These are phyloP conservation scores for Apiospora rasikravindrae DNA, from an alignment of 2,329 filamentous ascomycete genomes.

Conservation along the genomic window DNA sequence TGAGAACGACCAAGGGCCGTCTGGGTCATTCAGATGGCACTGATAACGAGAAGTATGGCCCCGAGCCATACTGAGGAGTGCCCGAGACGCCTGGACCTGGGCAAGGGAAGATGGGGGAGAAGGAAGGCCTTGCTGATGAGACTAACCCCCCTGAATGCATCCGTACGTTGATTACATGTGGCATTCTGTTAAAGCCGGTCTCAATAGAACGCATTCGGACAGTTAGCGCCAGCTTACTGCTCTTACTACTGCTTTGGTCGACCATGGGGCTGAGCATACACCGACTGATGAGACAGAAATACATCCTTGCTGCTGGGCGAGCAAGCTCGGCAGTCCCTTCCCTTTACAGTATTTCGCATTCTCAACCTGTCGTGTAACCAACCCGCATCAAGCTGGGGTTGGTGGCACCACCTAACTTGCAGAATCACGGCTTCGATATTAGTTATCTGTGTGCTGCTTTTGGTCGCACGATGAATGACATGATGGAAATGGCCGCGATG, in stretches of 20 bases:
- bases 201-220: not conserved
- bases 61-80: not conserved
- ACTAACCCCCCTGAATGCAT: not conserved
- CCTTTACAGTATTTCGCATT: not conserved
- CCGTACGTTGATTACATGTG: not conserved
- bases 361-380: not conserved
- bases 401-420: not conserved
- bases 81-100: not conserved
- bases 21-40: not conserved
- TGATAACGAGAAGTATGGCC: not conserved
- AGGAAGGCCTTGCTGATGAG: not conserved
- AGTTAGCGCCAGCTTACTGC: not conserved
- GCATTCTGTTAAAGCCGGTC: too few species aligned
- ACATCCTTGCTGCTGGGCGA: not conserved
- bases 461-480: not conserved
- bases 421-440: not conserved
- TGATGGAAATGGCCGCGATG: not conserved
- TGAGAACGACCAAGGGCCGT: constrained; percentile 1
- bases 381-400: not conserved
- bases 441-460: not conserved
- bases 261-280: not conserved
- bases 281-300: not conserved
- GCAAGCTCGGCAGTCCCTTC: not conserved
- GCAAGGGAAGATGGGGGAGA: not conserved
- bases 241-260: not conserved